These are phyloP conservation scores for Phylloporus sp. DNA, from an alignment of 768 basidiomycete species.

Conservation along the genomic window DNA sequence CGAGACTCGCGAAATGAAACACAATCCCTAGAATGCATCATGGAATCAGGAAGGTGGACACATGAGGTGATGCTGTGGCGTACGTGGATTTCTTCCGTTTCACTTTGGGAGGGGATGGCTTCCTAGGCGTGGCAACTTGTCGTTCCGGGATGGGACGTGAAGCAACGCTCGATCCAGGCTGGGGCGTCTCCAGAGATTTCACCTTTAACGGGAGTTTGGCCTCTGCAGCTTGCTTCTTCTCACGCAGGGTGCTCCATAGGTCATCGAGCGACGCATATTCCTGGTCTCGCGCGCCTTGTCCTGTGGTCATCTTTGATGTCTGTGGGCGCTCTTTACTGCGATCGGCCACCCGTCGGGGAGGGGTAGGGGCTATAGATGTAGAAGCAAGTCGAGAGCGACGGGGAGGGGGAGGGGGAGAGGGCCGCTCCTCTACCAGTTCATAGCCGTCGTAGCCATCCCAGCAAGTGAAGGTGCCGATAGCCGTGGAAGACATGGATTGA, in stretches of 20 bases:
- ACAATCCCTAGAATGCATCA: constrained; percentile 35
- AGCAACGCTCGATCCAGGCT: constrained; percentile 16
- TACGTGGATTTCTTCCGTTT: constrained; percentile 67
- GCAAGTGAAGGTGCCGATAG: constrained; percentile 32
- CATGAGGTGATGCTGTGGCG: constrained; percentile 23
- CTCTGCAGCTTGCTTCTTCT: constrained; percentile 63
- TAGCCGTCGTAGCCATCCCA: constrained; percentile 31
- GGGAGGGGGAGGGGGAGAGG: constrained; percentile 14
- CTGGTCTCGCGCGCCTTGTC: constrained; percentile 16
- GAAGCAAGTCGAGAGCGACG: constrained; percentile 23
- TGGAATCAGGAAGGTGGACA: constrained; percentile 12
- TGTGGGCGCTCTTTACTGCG: constrained; percentile 21
- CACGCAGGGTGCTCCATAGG: constrained; percentile 64
- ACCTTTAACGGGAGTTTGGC: constrained; percentile 68
- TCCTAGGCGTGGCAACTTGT: constrained; percentile 18
- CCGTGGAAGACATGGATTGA: constrained; percentile 30
- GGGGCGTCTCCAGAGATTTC: constrained; percentile 52
- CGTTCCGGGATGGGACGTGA: constrained; percentile 27
- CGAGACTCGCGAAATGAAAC: constrained; percentile 68
- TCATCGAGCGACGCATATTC: constrained; percentile 43
- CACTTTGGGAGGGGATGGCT: constrained; percentile 37
- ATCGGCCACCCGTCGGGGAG: constrained; percentile 14
- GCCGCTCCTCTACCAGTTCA: constrained; percentile 20
- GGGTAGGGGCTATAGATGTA: constrained; percentile 10
- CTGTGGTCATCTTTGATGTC: constrained; percentile 11